A percentile compares a stretch with the other conserved stretches of the same genome.
Conservation (phyloP, 257 asterid genomes). For the Solanum boliviense region DNA sequence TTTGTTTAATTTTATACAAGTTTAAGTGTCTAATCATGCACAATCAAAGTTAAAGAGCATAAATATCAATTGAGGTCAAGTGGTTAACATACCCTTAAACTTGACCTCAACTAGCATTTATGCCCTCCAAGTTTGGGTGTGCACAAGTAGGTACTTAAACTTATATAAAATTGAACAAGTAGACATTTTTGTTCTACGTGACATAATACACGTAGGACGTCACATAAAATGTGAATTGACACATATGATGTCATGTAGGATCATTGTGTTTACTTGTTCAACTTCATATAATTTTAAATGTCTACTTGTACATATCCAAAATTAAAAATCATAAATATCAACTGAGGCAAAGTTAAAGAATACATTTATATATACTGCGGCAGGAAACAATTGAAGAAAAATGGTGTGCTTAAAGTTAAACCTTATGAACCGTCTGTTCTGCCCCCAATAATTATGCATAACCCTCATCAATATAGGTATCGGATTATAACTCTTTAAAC, state of each 20-base stretch:
- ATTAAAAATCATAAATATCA: background rate
- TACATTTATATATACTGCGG: too few species aligned
- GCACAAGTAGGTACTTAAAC: background rate
- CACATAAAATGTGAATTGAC: background rate
- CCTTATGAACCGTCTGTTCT: background rate
- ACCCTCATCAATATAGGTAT: background rate
- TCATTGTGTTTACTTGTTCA: background rate
- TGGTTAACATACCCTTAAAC: background rate
- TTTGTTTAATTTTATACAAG: too few species aligned
- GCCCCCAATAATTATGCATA: background rate
- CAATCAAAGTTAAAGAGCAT: too few species aligned
- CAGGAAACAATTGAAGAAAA: background rate
- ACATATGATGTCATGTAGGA: too few species aligned
- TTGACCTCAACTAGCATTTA: background rate
- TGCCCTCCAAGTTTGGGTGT: background rate
- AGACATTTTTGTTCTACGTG: background rate
- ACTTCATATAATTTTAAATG: background rate
- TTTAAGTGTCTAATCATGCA: too few species aligned
- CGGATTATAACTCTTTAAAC: too few species aligned
- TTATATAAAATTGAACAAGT: too few species aligned
- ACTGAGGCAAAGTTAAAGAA: too few species aligned
- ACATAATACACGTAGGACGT: too few species aligned
- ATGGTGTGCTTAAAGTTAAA: background rate
- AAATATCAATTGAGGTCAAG: background rate
- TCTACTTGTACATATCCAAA: rapidly evolving